Conservation (phyloP, 805 yeast species). For the Komagataella populi region DNA sequence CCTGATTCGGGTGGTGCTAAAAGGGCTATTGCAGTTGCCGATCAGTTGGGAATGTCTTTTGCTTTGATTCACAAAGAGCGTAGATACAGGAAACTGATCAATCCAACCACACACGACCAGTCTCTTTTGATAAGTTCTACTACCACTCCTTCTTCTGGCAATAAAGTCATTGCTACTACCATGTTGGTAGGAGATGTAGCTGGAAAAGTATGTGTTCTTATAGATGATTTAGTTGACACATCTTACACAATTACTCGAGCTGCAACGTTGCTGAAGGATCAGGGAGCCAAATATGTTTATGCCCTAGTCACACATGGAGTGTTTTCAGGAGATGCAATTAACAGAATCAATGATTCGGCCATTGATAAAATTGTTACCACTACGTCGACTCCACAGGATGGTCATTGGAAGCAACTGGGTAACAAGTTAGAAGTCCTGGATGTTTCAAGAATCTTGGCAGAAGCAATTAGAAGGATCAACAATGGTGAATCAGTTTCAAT, state of each 20-base stretch:
- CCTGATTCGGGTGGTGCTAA: conserved; percentile 99
- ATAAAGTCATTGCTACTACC: conserved; percentile 50
- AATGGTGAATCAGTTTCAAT: conserved; percentile 94
- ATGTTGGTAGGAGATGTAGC: conserved; percentile 95
- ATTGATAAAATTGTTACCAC: conserved; percentile 84
- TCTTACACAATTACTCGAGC: conserved; percentile 87
- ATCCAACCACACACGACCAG: neutral
- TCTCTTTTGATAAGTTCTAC: conserved; percentile 5
- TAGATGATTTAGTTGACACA: conserved; percentile 92
- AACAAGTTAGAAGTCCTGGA: conserved; percentile 70
- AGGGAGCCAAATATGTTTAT: conserved; percentile 79
- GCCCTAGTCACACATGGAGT: conserved; percentile 90
- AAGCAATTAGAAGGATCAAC: conserved; percentile 89
- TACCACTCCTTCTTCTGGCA: conserved; percentile 6
- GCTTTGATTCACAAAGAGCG: conserved; percentile 94
- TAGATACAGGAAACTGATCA: conserved; percentile 25
- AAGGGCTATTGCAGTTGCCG: conserved; percentile 91
- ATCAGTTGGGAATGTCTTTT: conserved; percentile 73
- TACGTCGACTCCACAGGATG: conserved; percentile 79
- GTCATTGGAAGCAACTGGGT: conserved; percentile 38
- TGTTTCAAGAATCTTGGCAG: conserved; percentile 80
- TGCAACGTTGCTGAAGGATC: conserved; percentile 80
- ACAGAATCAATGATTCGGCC: conserved; percentile 47
- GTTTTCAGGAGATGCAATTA: conserved; percentile 82
- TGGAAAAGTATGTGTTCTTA: conserved; percentile 73